Conservation (phyloP, 2,329 filamentous ascomycete species). For the Podosphaera aphanis region DNA sequence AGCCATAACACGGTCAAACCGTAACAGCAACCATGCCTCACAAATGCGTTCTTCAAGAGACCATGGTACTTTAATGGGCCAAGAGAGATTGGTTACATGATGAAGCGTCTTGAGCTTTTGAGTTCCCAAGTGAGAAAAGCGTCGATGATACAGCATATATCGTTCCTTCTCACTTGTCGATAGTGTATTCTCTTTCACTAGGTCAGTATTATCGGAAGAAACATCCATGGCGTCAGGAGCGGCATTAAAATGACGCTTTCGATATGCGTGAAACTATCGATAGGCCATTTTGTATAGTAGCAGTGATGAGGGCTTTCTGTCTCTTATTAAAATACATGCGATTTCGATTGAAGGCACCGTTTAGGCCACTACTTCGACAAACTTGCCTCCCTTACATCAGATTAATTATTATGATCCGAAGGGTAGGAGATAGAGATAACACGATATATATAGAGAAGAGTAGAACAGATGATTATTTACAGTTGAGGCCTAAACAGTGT, state of each 20-base stretch:
- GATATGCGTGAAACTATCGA: background rate
- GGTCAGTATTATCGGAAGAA: background rate
- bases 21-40: too few species aligned
- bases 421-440: too few species aligned
- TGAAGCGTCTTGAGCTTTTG: background rate
- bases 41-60: too few species aligned
- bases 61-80: too few species aligned
- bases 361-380: background rate
- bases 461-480: too few species aligned
- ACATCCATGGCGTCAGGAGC: background rate
- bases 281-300: background rate
- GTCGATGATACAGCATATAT: background rate
- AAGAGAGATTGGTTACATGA: background rate
- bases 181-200: background rate
- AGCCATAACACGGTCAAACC: too few species aligned
- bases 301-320: background rate
- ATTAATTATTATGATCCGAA: too few species aligned
- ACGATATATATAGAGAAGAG: too few species aligned
- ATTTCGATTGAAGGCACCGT: background rate
- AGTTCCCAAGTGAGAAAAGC: background rate
- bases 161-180: background rate
- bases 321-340: background rate
- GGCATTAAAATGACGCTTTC: background rate
- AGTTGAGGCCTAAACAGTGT: too few species aligned
- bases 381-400: constrained; percentile 1